Percentiles rank a stretch among this genome's conserved stretches.
Conservation (phyloP, 345 rosid species). For the Bruguiera sexangula region DNA sequence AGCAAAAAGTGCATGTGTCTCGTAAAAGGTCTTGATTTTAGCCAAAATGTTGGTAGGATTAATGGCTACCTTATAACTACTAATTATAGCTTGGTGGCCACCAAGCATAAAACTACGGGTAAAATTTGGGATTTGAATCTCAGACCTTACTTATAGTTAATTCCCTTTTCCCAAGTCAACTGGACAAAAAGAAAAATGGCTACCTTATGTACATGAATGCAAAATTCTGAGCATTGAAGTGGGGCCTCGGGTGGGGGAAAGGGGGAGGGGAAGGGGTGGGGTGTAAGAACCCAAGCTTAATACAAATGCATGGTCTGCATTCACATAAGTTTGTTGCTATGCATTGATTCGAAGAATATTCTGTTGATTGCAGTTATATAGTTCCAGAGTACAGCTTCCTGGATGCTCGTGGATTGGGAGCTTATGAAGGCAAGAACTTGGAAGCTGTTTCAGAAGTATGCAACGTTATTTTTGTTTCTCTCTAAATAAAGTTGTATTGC, state of each 20-base stretch:
- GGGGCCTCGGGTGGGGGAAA: no score
- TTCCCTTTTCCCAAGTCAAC: no score
- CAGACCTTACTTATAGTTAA: no score
- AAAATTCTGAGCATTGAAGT: no score
- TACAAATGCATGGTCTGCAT: not conserved
- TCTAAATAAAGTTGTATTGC: no score
- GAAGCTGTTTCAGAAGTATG: slow-evolving; percentile 72
- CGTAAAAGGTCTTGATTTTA: not conserved
- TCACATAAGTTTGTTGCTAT: not conserved
- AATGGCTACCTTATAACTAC: not conserved
- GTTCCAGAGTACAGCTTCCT: slow-evolving; percentile 93
- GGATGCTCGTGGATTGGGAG: slow-evolving; percentile 96
- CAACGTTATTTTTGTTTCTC: not conserved
- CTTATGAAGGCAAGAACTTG: slow-evolving; percentile 79
- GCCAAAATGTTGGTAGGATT: not conserved
- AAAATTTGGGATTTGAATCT: no score
- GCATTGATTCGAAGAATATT: slow-evolving; percentile 2
- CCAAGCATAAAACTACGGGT: no score
- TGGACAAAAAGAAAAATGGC: not conserved
- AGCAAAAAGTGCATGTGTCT: not conserved
- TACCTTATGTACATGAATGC: no score
- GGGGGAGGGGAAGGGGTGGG: no score
- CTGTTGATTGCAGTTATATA: slow-evolving; percentile 50
- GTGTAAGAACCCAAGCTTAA: not conserved
- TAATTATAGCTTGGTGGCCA: not conserved